Evolutionary conservation across 352 stramenopile species (phyloP), one percentile per base, ranked within the genome.

Genomic region (Thalassiosira exigua): DNA sequence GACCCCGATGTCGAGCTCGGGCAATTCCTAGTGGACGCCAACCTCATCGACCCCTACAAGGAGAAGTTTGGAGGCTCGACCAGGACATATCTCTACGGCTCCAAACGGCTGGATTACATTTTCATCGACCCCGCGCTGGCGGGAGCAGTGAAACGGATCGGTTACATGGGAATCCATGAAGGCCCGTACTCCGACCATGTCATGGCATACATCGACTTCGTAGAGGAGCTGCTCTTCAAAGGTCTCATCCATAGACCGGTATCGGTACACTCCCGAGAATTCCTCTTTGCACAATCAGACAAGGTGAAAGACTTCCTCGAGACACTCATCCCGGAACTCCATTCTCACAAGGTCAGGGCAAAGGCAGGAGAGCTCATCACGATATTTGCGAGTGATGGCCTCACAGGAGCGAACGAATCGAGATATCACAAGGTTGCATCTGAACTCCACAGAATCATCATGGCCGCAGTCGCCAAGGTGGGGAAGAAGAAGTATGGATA

Each of bases 91-190:
- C 0, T n/a, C 4, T 22, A 53, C 26, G 61, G 70, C 0, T 39
- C 22, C 0, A 3, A 17, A 24, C 57, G 53, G 4, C n/a, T 79
- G 21, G 70, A 79, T 52, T 73, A 56, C 33, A 79, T 79, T 22
- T 24, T 79, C 0, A 27, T 59, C 14, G 52, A 69, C 33, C 0
- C 22, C 0, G 1, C 19, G 0, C 21, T 79, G 3, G 1, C 26
- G 17, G n/a, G 41, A 24, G 11, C 50, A 7, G 27, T 67, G 0
- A 30, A 57, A 17, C 29, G 58, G 0, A 46, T 69, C 14, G 69
- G 69, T 5, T 36, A 9, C 0, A 14, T 75, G 5, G 67, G 56
- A 0, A 19, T 59, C 2, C 53, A 75, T 22, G 67, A 67, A 26
- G 67, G 53, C n/a, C 26, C 39, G 21, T 19, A 22, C 27, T 59